Percentiles rank a stretch among this genome's conserved stretches.
Conservation (phyloP, 2,329 filamentous ascomycete genomes). For the Xylariaceae sp. region DNA sequence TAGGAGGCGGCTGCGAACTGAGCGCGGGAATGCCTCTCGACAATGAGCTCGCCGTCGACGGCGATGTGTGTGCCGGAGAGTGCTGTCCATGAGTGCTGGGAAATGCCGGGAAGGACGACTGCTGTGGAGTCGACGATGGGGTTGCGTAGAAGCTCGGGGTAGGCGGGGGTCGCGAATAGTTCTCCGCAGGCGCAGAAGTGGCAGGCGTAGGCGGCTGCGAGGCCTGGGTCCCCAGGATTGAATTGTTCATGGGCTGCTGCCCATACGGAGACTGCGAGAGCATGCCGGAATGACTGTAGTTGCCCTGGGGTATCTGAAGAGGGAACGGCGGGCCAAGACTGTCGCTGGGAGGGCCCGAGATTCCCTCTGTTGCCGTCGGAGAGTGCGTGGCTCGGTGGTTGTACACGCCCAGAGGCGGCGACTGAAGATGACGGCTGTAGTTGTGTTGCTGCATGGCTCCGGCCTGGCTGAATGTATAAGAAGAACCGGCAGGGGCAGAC, state of each 20-base stretch:
- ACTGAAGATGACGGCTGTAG: constrained; percentile 26
- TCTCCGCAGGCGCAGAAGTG: constrained; percentile 51
- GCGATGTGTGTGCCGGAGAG: constrained; percentile 35
- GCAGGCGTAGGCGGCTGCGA: constrained; percentile 44
- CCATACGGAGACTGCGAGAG: constrained; percentile 25
- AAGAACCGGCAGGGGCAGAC: constrained; percentile 43
- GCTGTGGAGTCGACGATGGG: constrained; percentile 42
- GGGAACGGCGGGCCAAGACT: constrained; percentile 59
- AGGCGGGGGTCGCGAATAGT: constrained; percentile 48
- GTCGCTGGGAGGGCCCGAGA: constrained; percentile 62
- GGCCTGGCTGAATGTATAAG: constrained; percentile 46
- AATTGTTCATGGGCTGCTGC: constrained; percentile 21
- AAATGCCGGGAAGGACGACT: constrained; percentile 38
- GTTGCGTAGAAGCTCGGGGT: constrained; percentile 55
- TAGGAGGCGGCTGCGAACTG: constrained; percentile 28
- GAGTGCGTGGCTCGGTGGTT: constrained; percentile 48
- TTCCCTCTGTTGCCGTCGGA: constrained; percentile 50
- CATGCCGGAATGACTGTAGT: constrained; percentile 26
- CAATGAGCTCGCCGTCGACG: constrained; percentile 31
- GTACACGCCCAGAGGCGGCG: constrained; percentile 30
- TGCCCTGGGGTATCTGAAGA: constrained; percentile 48
- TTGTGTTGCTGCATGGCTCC: constrained; percentile 39
- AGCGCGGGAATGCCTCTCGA: constrained; percentile 30
- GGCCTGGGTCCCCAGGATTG: constrained; percentile 43
- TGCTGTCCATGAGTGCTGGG: constrained; percentile 28